These are phyloP conservation scores for Leptomonas seymouri DNA, from an alignment of 208 protist species.

Conservation along the genomic window DNA sequence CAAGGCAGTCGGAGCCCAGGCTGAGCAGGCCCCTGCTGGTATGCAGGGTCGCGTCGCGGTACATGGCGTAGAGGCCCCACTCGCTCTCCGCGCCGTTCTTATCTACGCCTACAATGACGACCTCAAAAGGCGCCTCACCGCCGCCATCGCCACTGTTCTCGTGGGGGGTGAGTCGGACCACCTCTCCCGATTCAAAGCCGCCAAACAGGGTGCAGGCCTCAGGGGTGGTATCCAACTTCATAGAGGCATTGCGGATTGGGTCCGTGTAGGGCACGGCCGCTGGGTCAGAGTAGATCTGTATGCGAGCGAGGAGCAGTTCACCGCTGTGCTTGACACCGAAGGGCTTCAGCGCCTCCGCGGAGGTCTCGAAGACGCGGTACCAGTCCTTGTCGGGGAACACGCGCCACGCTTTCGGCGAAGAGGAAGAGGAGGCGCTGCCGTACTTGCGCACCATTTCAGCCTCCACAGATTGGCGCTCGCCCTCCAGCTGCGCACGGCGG, in stretches of 20 bases:
- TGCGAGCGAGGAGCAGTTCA: constrained; percentile 45
- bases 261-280: constrained; percentile 63
- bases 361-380: constrained; percentile 79
- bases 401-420: constrained; percentile 11
- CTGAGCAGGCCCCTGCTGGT: constrained; percentile 50
- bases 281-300: constrained; percentile 44
- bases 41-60: constrained; percentile 40
- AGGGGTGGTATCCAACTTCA: constrained; percentile 64
- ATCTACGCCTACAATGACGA: constrained; percentile 76
- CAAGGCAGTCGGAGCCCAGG: constrained; percentile 66
- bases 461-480: constrained; percentile 42
- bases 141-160: constrained; percentile 18
- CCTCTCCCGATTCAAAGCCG: constrained; percentile 68
- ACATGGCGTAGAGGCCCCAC: constrained; percentile 62
- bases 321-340: constrained; percentile 64
- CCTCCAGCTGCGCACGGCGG: constrained; percentile 57
- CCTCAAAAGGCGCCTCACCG: constrained; percentile 27
- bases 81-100: constrained; percentile 57
- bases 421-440: background rate
- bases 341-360: constrained; percentile 43
- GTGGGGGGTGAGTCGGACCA: constrained; percentile 40
- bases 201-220: constrained; percentile 68
- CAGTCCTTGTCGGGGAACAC: constrained; percentile 79
- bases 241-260: constrained; percentile 24
- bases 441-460: constrained; percentile 24